These are phyloP conservation scores for Citrullus mucosospermus DNA, from an alignment of 306 rosid genomes.

Conservation along the genomic window DNA sequence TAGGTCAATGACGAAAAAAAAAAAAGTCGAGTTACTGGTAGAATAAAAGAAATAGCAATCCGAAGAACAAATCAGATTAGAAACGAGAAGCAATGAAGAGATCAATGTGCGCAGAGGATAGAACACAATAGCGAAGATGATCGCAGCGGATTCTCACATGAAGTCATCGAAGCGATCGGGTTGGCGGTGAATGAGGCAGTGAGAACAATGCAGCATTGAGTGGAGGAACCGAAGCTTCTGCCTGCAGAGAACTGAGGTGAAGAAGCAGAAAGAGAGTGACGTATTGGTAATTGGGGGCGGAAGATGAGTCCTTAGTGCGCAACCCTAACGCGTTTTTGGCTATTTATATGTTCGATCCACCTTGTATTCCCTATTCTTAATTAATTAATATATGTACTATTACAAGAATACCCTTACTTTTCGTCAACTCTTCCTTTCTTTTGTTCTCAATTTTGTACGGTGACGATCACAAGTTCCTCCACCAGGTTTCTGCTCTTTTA, in stretches of 20 bases:
- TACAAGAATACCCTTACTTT: neutral
- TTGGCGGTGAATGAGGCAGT: neutral
- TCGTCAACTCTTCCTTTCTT: neutral
- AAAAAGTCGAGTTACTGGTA: neutral
- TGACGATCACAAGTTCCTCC: too few species aligned
- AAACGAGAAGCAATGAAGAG: neutral
- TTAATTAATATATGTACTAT: neutral
- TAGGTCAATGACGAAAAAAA: neutral
- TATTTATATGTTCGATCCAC: neutral
- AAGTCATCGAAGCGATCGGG: slow-evolving; percentile 8
- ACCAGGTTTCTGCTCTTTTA: too few species aligned
- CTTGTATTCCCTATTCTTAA: neutral
- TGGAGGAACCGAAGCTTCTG: neutral
- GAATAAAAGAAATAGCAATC: neutral
- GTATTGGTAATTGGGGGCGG: neutral
- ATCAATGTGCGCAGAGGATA: too few species aligned
- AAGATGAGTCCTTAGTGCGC: neutral
- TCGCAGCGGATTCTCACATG: neutral
- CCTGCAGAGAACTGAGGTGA: neutral
- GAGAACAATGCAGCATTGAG: slow-evolving; percentile 3
- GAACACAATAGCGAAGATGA: too few species aligned
- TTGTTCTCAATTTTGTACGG: too few species aligned
- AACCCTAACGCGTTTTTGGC: neutral
- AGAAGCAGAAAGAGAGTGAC: neutral
- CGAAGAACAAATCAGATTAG: neutral